Base-by-base conservation (phyloP, 495 filamentous ascomycete species). In the Aspergillus conjunctus region DNA sequence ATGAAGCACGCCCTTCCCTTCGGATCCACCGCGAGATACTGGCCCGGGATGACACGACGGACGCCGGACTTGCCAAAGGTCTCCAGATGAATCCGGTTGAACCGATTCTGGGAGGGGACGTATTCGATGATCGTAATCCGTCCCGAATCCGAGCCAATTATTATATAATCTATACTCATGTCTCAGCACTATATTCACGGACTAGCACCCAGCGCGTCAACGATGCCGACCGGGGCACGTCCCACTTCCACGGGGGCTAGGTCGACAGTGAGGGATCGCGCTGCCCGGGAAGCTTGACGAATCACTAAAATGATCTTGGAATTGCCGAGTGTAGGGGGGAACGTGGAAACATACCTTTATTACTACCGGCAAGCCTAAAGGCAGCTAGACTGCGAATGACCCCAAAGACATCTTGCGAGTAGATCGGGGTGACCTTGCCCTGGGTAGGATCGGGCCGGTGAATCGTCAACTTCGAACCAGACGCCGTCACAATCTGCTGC, bases 21-120 rank as follows among this genome's bases (percentile, higher is more conserved):
- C 9, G 95, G 95, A 71, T 99, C 95, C 9, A 89, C 88, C 2
- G 92, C 94, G 18, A 99, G 81, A 69, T 94, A 98, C 70, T 99
- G 91, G 14, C 95, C 95, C 3, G 95, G 95, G 62, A 99, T 84
- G 15, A 97, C 93, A 55, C 95, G 85, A 34, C 95, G 88, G 20
- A 97, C 84, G n/a, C 94, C 95, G 12, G 93, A 97, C 73, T 98
- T 98, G 51, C 95, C 95, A 69, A 96, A 99, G 3, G 95, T 99
- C 76, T 99, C 95, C 34, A 95, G 83, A 68, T 97, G 93, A 60
- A 98, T 84, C 17, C 91, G 85, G 66, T 88, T 89, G 73, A 98
- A 97, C 56, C 86, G 85, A 71, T 97, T 96, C 71, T 91, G 86
- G 9, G 89, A 85, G 12, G 90, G 89, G 18, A 92, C 80, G 72